Base-by-base conservation (phyloP, 1,284 basidiomycete genomes). In the Irpex lacteus region DNA sequence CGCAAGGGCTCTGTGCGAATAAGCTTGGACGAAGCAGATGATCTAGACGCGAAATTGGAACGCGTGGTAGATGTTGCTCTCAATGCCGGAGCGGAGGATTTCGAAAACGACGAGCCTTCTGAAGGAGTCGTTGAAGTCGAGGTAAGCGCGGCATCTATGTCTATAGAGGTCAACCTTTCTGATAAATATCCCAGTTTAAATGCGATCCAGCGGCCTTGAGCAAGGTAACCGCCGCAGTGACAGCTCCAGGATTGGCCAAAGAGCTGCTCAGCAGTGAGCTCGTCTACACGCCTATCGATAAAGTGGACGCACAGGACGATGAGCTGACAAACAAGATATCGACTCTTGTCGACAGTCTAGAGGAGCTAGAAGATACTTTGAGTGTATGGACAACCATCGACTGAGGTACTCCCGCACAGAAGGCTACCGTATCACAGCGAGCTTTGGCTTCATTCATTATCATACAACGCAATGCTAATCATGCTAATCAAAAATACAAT, bases 1-100 rank as follows among this genome's bases (percentile, higher is more conserved):
- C 84, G 87, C 60, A 82, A 85, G 72, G 92, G 91, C 8, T 77
- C 82, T 53, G 84, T 94, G 52, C 82, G 81, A 61, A 79, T 92
- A n/a, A 70, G 78, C 13, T 69, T 87, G 5, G 78, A 78, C 44
- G 70, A 76, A n/a, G 78, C 78, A 37, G 80, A 83, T 60, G 81
- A 83, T 67, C 73, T 80, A 18, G 78, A 80, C 18, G 71, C 74
- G 7, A 73, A 78, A 32, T 68, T 83, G 34, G 85, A 86, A 60
- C 71, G 74, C 38, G 70, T 88, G n/a, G 78, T 89, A 64, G 80
- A 85, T 55, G 67, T 74, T n/a, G 84, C 81, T 2, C 67, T 86
- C 18, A 74, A 78, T 60, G 77, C 82, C 37, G 86, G 82, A 5
- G 81, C 84, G n/a, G 81, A 83, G 65, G 87, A 90, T 71, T 85